Base-by-base conservation (phyloP, 768 basidiomycete genomes). In the Strobilomyces dryophilus region DNA sequence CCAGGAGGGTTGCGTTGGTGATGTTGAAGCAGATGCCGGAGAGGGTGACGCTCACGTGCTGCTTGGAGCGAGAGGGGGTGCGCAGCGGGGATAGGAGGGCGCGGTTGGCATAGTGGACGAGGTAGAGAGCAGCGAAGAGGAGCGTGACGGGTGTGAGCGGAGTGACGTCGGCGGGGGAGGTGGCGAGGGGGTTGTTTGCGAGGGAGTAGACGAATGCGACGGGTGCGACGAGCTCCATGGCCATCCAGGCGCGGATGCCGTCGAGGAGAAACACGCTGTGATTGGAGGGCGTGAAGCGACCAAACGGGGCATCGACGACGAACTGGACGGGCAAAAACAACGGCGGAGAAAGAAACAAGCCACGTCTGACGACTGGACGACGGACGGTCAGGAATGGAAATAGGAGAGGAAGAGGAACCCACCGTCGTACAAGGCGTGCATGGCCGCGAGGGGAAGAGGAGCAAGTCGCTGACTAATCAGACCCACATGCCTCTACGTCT, bases 61-160 rank as follows among this genome's bases (percentile, higher is more conserved):
- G 78, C 53, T 82, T 86, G 0, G 88, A 87, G 41, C 92, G 81
- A 31, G 83, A 82, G 0, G 93, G 89, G 0, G 91, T 86, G 53
- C 90, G 79, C 5, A 95, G 73, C 7, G 92, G 90, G 2, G 84
- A 88, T 31, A 97, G 60, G 46, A 93, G 52, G 5, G 91, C 83
- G 46, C 95, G 89, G 70, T 95, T 93, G 48, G 79, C 56, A 70
- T 98, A 95, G 73, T 97, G 93, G 1, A 77, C 50, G 45, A 93
- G 66, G 69, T 79, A 95, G 47, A 87, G 74, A 8, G 66, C 56
- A 14, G 76, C 74, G 49, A 92, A 75, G 46, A 89, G 47, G 20
- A 72, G 69, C 36, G 81, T 75, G 0, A 80, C 74, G 47, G 67
- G 64, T 5, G 72, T 54, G 45, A 76, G 62, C 3, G 72, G 48